phyloP scores from a whole-genome alignment of 345 rosid species.

The Eucalyptus sp. region DNA sequence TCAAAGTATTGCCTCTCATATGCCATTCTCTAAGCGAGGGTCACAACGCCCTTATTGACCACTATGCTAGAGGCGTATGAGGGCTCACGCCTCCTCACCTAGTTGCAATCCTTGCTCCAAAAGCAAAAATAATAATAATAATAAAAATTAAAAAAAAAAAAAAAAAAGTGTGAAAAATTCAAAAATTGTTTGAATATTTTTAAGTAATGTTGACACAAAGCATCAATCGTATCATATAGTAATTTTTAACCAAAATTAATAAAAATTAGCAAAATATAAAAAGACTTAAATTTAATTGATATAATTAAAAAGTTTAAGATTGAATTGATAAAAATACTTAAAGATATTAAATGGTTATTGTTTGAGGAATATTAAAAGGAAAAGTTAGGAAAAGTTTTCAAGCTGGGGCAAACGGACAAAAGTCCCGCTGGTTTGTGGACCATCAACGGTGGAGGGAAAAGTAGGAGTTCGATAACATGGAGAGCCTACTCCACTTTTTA shows the following conservation, averaged over 20 bases:
- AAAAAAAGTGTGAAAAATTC: too few relatives aligned
- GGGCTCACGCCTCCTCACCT: not conserved
- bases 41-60: not conserved
- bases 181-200: too few relatives aligned
- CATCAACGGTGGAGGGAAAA: not conserved
- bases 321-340: too few relatives aligned
- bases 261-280: not conserved
- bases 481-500: not conserved
- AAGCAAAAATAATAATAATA: too few relatives aligned
- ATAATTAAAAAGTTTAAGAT: too few relatives aligned
- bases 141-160: accelerated
- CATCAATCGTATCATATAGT: too few relatives aligned
- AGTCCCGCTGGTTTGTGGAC: not conserved
- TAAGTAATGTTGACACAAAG: accelerated
- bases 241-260: too few relatives aligned
- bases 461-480: not conserved
- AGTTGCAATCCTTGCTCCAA: not conserved
- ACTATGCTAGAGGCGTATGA: too few relatives aligned
- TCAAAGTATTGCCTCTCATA: not conserved
- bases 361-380: not conserved
- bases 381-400: not conserved
- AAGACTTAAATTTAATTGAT: too few relatives aligned
- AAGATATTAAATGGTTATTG: not conserved
- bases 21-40: not conserved
- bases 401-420: not conserved